These are phyloP conservation scores for Pseudopithomyces chartarum DNA, from an alignment of 2,329 filamentous ascomycete genomes.

Conservation along the genomic window DNA sequence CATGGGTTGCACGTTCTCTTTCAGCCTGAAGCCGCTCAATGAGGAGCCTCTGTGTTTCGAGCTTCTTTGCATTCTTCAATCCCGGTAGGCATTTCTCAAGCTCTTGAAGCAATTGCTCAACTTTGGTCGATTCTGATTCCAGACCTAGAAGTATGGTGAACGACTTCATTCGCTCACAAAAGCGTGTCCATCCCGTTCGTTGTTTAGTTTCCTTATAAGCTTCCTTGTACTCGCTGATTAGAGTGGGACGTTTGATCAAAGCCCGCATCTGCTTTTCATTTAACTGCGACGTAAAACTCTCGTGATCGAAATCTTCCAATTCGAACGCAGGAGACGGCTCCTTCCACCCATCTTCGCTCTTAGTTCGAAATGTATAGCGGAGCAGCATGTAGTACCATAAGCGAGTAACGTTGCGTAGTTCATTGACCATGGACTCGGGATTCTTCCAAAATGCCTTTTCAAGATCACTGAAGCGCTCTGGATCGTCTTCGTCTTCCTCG, in stretches of 20 bases:
- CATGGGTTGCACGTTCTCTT: background rate
- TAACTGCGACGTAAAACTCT: background rate
- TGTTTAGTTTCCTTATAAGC: constrained; percentile 6
- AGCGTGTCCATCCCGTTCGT: background rate
- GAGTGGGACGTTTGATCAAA: background rate
- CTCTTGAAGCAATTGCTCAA: constrained; percentile 2
- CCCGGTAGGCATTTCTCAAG: background rate
- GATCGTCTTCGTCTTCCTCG: background rate
- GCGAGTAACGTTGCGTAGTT: background rate
- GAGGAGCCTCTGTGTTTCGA: background rate
- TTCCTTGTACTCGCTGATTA: constrained; percentile 8
- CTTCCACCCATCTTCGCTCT: background rate
- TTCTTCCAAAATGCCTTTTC: constrained; percentile 1
- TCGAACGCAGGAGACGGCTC: background rate
- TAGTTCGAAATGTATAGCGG: constrained; percentile 7
- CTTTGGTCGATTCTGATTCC: background rate
- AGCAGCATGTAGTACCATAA: constrained; percentile 6
- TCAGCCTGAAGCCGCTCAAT: constrained; percentile 1
- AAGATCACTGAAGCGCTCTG: background rate
- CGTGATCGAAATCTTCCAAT: background rate
- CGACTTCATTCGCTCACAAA: background rate
- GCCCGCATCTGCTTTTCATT: constrained; percentile 1
- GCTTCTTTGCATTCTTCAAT: constrained; percentile 1
- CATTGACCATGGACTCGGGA: background rate
- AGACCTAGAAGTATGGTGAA: background rate